Evolutionary conservation across 1,139 yeast species (phyloP).

Genomic region (Meyerozyma carpophila): DNA sequence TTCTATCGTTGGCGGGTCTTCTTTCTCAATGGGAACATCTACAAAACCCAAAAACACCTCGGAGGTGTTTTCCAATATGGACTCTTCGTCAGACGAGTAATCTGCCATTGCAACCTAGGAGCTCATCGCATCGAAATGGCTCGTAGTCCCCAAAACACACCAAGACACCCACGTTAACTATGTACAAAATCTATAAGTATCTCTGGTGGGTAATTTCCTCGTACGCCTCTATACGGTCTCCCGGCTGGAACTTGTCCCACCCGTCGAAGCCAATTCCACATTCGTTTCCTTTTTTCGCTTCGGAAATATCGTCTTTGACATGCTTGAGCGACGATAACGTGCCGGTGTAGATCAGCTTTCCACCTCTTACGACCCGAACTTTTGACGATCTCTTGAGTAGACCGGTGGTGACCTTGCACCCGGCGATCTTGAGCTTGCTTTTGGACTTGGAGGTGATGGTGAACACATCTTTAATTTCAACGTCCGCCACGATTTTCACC

Average conservation of each 20-base stretch:
- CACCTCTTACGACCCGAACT: constrained; percentile 60
- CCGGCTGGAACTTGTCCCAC: constrained; percentile 69
- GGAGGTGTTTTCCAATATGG: constrained; percentile 18
- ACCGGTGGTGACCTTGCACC: constrained; percentile 80
- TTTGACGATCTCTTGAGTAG: constrained; percentile 51
- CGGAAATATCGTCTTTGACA: constrained; percentile 73
- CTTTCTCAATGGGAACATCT: constrained; percentile 41
- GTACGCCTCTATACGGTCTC: constrained; percentile 70
- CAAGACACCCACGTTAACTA: constrained; percentile 1
- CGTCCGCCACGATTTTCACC: constrained; percentile 62
- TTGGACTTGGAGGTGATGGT: constrained; percentile 48
- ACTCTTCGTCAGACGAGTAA: constrained; percentile 39
- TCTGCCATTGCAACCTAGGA: constrained; percentile 14
- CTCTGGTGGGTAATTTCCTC: constrained; percentile 69
- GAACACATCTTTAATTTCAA: constrained; percentile 67
- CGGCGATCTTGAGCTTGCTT: constrained; percentile 64
- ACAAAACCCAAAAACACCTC: constrained; percentile 57
- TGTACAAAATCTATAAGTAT: constrained; percentile 40
- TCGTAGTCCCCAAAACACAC: not conserved
- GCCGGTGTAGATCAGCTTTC: constrained; percentile 59
- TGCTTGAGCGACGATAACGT: constrained; percentile 70
- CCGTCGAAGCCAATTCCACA: constrained; percentile 78
- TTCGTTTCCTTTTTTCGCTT: constrained; percentile 80
- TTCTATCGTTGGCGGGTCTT: constrained; percentile 51
- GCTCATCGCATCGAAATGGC: constrained; percentile 6